Evolutionary conservation across 306 rosid species (phyloP).

Genomic region (Morella rubra): DNA sequence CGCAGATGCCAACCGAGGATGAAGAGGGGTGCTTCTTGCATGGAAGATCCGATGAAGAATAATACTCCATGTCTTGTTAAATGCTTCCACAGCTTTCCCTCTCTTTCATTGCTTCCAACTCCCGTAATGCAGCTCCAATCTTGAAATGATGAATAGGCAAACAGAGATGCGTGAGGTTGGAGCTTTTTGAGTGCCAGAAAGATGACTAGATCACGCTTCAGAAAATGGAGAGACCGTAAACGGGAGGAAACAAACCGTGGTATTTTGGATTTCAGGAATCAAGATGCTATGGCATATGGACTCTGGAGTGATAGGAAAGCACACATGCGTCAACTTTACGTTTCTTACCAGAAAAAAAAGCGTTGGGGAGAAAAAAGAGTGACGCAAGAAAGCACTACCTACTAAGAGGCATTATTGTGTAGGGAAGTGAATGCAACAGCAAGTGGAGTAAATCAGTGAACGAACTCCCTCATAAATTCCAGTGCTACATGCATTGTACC

Average conservation of each 20-base stretch:
- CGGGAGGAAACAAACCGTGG: conserved; percentile 14
- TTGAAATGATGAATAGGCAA: conserved; percentile 21
- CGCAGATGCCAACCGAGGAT: conserved; percentile 81
- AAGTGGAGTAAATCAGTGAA: conserved; percentile 44
- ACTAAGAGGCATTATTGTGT: conserved; percentile 77
- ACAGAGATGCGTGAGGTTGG: conserved; percentile 8
- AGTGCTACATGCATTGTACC: conserved; percentile 43
- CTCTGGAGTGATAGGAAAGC: conserved; percentile 34
- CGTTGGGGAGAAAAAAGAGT: conserved; percentile 19
- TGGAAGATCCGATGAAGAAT: conserved; percentile 64
- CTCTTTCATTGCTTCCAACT: conserved; percentile 53
- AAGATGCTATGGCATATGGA: conserved; percentile 26
- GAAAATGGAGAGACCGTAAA: conserved; percentile 35
- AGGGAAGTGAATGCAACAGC: conserved; percentile 57
- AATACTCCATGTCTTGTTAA: conserved; percentile 65
- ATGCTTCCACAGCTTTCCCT: conserved; percentile 63
- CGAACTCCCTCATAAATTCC: conserved; percentile 27
- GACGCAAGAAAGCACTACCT: conserved; percentile 47
- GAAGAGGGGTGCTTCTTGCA: conserved; percentile 87
- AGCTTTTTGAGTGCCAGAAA: background rate
- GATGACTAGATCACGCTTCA: conserved; percentile 27
- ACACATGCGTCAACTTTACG: conserved; percentile 83
- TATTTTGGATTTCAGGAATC: conserved; percentile 38
- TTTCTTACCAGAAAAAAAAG: conserved; percentile 61
- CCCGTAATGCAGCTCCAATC: conserved; percentile 23